Percentiles rank a stretch among this genome's conserved stretches.
Evolutionary conservation across 768 basidiomycete genomes (phyloP).

Genomic region (Tubosaeta sp.): DNA sequence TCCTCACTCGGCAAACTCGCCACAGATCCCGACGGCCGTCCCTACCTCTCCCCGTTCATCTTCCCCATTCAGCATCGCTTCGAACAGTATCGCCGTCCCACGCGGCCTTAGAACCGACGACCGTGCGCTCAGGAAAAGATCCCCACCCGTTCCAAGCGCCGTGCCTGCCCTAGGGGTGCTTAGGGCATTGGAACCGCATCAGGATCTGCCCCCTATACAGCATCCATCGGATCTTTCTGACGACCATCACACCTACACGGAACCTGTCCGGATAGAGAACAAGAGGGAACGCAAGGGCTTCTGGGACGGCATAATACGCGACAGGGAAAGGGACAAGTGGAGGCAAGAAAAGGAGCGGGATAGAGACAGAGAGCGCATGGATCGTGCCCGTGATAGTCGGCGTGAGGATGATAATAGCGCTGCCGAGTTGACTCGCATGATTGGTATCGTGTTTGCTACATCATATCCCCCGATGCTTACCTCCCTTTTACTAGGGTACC

Average conservation of each 20-base stretch:
- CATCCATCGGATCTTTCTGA: constrained; percentile 27
- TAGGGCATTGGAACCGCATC: constrained; percentile 53
- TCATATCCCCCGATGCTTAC: neutral
- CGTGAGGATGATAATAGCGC: constrained; percentile 43
- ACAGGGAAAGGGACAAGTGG: constrained; percentile 34
- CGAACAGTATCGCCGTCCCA: constrained; percentile 17
- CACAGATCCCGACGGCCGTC: constrained; percentile 27
- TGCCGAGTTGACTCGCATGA: constrained; percentile 64
- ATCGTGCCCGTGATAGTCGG: constrained; percentile 23
- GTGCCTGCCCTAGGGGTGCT: constrained; percentile 51
- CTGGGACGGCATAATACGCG: constrained; percentile 42
- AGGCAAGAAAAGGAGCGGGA: constrained; percentile 33
- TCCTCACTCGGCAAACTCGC: constrained; percentile 38
- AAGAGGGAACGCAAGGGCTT: constrained; percentile 54
- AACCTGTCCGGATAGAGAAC: constrained; percentile 29
- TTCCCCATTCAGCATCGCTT: constrained; percentile 42
- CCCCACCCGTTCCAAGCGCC: constrained; percentile 28
- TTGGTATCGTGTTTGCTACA: constrained; percentile 41
- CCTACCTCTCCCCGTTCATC: constrained; percentile 35
- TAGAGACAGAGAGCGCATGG: constrained; percentile 30
- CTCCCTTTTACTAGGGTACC: constrained; percentile 45
- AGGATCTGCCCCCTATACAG: constrained; percentile 11
- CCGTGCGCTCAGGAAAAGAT: constrained; percentile 26
- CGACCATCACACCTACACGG: constrained; percentile 26
- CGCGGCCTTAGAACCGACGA: constrained; percentile 19